These are phyloP conservation scores for Escallonia herrerae DNA, from an alignment of 129 eudicot genomes.

Conservation along the genomic window DNA sequence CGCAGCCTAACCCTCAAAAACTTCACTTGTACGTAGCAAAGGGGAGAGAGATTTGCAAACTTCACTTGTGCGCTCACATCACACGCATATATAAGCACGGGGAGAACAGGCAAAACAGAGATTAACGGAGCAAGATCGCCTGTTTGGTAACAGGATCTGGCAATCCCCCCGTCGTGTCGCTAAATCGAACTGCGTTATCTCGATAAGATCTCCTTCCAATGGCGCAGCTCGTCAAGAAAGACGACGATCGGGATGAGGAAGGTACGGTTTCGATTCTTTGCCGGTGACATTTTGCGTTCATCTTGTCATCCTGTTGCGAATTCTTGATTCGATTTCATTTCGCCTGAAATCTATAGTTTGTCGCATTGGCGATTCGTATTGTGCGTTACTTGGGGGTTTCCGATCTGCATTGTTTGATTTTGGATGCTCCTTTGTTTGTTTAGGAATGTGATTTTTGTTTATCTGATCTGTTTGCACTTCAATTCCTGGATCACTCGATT, in stretches of 20 bases:
- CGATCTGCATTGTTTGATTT: constrained; percentile 4
- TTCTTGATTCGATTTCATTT: background rate
- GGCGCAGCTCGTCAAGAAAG: constrained; percentile 87
- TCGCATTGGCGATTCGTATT: constrained; percentile 1
- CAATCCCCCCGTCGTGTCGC: background rate
- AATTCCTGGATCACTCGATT: constrained; percentile 17
- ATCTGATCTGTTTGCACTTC: constrained; percentile 7
- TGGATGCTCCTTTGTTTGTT: background rate
- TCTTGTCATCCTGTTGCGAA: background rate
- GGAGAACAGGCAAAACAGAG: constrained; percentile 12
- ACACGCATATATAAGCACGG: constrained; percentile 7
- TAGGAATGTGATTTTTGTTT: background rate
- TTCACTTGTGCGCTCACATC: background rate
- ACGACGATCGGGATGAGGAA: constrained; percentile 96
- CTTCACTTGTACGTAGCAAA: background rate
- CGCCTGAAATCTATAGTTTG: background rate
- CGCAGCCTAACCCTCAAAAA: background rate
- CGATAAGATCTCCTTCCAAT: constrained; percentile 23
- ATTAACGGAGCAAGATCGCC: no score
- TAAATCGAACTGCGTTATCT: background rate
- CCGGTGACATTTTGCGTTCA: no score
- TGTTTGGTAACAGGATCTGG: no score
- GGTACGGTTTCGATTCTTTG: constrained; percentile 27
- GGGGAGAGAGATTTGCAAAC: constrained; percentile 11
- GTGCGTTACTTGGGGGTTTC: background rate